A percentile compares a stretch with the other conserved stretches of the same genome.
Conservation (phyloP, 169 alveolate species). For the Hepatocystis sp. region DNA sequence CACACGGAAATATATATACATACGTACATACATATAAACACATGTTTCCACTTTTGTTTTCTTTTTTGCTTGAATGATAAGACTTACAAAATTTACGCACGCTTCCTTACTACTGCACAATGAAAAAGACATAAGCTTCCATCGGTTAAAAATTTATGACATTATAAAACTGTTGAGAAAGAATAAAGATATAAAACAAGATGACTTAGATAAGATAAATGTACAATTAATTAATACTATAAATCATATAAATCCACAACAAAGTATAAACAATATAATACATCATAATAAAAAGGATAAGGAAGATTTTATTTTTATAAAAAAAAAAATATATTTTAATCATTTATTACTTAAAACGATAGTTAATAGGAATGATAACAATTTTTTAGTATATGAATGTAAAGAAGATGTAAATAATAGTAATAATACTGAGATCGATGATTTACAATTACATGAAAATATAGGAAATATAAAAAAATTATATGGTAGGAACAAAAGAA, state of each 20-base stretch:
- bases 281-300: slow-evolving; percentile 18
- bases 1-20: no score
- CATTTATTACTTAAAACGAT: slow-evolving; percentile 38
- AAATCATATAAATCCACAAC: slow-evolving; percentile 50
- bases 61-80: slow-evolving; percentile 19
- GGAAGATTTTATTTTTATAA: slow-evolving; percentile 54
- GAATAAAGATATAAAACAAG: slow-evolving; percentile 42
- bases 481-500: slow-evolving; percentile 42
- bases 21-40: neutral
- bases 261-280: slow-evolving; percentile 62
- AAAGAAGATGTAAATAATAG: slow-evolving; percentile 6
- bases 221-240: slow-evolving; percentile 64
- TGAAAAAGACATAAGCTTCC: slow-evolving; percentile 31
- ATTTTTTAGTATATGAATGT: slow-evolving; percentile 29
- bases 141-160: slow-evolving; percentile 53
- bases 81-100: no score
- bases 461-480: neutral
- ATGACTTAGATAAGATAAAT: slow-evolving; percentile 50
- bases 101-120: no score
- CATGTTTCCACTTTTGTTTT: slow-evolving; percentile 4
- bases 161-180: slow-evolving; percentile 25
- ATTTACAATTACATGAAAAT: neutral
- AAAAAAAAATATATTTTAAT: slow-evolving; percentile 50
- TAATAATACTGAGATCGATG: neutral
- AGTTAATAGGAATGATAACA: slow-evolving; percentile 8